phyloP scores from a whole-genome alignment of 108 stramenopile genomes.

The Cyclotella cryptica region DNA sequence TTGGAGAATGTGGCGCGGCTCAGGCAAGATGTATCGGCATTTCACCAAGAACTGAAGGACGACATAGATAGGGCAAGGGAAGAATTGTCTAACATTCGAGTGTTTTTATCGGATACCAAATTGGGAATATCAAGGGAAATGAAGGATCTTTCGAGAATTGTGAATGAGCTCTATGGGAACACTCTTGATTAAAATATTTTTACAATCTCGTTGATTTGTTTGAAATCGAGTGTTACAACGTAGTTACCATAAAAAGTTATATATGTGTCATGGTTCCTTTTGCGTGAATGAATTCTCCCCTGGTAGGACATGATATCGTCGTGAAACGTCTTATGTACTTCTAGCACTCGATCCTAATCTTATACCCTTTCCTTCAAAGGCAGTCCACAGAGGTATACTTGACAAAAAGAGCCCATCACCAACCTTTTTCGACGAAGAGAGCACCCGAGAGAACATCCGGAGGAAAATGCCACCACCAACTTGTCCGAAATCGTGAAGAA shows the following conservation, averaged over 20 bases:
- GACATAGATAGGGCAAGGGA: slow-evolving; percentile 41
- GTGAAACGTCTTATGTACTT: background rate
- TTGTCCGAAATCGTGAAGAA: slow-evolving; percentile 47
- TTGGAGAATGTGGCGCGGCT: background rate
- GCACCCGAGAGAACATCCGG: slow-evolving; percentile 30
- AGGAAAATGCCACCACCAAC: slow-evolving; percentile 47
- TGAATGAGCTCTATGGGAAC: slow-evolving; percentile 70
- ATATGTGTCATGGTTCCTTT: no score
- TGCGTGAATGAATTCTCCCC: background rate
- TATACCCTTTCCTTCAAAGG: slow-evolving; percentile 51
- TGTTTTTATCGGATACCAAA: slow-evolving; percentile 58
- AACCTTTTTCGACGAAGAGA: slow-evolving; percentile 30
- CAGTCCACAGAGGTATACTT: slow-evolving; percentile 41
- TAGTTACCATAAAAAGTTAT: no score
- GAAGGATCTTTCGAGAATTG: slow-evolving; percentile 67
- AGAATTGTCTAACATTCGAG: slow-evolving; percentile 31
- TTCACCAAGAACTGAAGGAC: slow-evolving; percentile 30
- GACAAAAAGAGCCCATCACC: slow-evolving; percentile 38
- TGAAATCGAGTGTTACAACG: no score
- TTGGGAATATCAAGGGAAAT: slow-evolving; percentile 68
- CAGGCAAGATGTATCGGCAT: slow-evolving; percentile 32
- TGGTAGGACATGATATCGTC: no score
- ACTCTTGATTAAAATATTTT: background rate
- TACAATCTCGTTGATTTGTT: background rate
- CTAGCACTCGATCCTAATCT: slow-evolving; percentile 24